These are phyloP conservation scores for Termitomyces titanicus DNA, from an alignment of 768 basidiomycete species.

Conservation along the genomic window DNA sequence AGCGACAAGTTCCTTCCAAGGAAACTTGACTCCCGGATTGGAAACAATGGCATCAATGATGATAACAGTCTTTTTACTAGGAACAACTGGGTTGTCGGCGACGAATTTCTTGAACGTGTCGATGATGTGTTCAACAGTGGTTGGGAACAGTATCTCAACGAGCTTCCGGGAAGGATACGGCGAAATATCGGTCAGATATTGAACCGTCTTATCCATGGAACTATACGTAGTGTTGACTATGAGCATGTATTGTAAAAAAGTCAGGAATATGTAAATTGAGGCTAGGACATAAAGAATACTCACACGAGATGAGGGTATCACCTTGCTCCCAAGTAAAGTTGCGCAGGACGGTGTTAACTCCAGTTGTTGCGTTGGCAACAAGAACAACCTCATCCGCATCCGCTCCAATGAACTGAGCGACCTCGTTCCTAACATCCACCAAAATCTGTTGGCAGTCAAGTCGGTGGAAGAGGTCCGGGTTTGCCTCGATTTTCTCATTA, in stretches of 20 bases:
- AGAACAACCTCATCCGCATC: constrained; percentile 44
- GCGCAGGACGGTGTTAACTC: constrained; percentile 55
- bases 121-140: constrained; percentile 40
- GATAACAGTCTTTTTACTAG: constrained; percentile 48
- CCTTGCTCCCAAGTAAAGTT: constrained; percentile 60
- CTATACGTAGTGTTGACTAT: constrained; percentile 35
- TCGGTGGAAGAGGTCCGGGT: constrained; percentile 48
- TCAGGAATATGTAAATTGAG: too few species aligned
- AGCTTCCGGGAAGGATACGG: constrained; percentile 55
- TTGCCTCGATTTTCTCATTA: constrained; percentile 38
- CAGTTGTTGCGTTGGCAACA: constrained; percentile 53
- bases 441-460: constrained; percentile 26
- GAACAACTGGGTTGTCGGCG: constrained; percentile 4
- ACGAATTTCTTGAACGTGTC: constrained; percentile 30
- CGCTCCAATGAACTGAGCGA: constrained; percentile 48
- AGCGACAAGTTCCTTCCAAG: constrained; percentile 72
- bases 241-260: background rate
- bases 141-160: constrained; percentile 50
- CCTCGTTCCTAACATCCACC: constrained; percentile 33
- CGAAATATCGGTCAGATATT: constrained; percentile 49
- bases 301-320: constrained; percentile 60
- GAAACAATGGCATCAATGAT: constrained; percentile 68
- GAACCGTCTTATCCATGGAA: constrained; percentile 47
- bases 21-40: constrained; percentile 63
- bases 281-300: background rate